Evolutionary conservation across 75 land plant genomes (phyloP), one percentile per base, ranked within the genome.

Genomic region (Picea glauca): DNA sequence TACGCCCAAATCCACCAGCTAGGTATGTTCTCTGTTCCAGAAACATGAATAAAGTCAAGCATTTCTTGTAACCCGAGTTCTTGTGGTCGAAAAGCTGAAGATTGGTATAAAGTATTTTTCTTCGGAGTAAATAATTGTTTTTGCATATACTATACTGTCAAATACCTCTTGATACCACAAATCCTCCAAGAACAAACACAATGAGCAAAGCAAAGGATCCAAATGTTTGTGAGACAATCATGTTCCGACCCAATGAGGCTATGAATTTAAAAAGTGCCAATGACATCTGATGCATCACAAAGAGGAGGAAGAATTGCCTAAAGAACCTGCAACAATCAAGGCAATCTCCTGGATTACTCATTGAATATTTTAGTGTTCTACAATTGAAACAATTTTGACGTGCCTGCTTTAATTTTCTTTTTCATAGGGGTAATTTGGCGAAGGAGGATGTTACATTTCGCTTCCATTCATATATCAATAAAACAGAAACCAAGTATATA

Each of bases 1-100:
- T 84, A 89, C 35, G 83, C 90, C 91, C 91, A 89, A 13, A 87
- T 84, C 91, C 91, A 89, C 91, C 91, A 89, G 62, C 63, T 30
- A 56, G 80, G 81, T 63, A 89, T 84, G 30, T 57, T 59, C 23
- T 74, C 85, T 86, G 83, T n/a, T 1, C 2, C 23, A 54, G 18
- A 46, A 46, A 46, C 1, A 46, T 46, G 8, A 46, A 46, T 46
- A 46, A 46, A 46, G 50, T 46, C 50, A 46, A 0, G 50, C 8
- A 46, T 46, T 46, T 46, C 0, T 46, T 46, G 50, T 5, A 46
- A 46, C 7, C 0, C 6, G 50, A 46, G 50, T 6, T 46, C 7
- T 46, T 46, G 7, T 46, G 1, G 50, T 7, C 6, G 50, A 6
- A 46, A 46, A 46, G 50, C 8, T 46, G 1, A 5, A 46, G 7